Evolutionary conservation across 139 green algal genomes (phyloP), one percentile per base, ranked within the genome.

Genomic region (Prasinococcaceae sp.): DNA sequence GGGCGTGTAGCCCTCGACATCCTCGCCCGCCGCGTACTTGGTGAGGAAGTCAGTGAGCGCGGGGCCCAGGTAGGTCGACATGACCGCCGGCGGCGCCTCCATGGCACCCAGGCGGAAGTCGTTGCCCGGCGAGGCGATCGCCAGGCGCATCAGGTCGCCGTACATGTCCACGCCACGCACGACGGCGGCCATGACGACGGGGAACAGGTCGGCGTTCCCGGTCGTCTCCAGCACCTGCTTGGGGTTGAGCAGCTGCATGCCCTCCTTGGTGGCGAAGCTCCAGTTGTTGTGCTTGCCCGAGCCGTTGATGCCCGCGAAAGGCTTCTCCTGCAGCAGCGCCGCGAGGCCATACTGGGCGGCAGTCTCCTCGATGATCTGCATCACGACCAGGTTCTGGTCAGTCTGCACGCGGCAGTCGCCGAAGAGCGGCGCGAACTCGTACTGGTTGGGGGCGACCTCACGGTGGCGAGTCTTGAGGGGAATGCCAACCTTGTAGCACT

Each of bases 281-380:
- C 59, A 68, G 50, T 68, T 68, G 35, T 61, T 60, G 45, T 68
- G 59, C 50, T 68, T 68, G 35, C 59, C 59, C 29, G 30, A 52
- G 30, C 59, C 59, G 50, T 68, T 68, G 42, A 68, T 45, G 29
- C 50, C 59, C 4, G 25, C 2, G 45, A 68, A 68, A 16, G 59
- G 59, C 41, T 68, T 68, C 53, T 68, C 59, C 3, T 68, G 59
- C 8, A 68, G 28, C n/a, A 68, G 41, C 2, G 50, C 50, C 19
- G 35, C 42, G 39, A 68, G 50, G 50, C 50, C 59, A 40, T 68
- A 30, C 59, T 68, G 51, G 3, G 50, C 33, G 5, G 59, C 50
- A 6, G 61, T 43, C 47, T 68, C 50, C 46, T 60, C 50, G 22
- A 55, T 45, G n/a, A 68, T 50, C 53, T 68, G 59, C 59, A 68